phyloP scores from a whole-genome alignment of 805 yeast genomes.

The Cyberlindnera mycetangii region DNA sequence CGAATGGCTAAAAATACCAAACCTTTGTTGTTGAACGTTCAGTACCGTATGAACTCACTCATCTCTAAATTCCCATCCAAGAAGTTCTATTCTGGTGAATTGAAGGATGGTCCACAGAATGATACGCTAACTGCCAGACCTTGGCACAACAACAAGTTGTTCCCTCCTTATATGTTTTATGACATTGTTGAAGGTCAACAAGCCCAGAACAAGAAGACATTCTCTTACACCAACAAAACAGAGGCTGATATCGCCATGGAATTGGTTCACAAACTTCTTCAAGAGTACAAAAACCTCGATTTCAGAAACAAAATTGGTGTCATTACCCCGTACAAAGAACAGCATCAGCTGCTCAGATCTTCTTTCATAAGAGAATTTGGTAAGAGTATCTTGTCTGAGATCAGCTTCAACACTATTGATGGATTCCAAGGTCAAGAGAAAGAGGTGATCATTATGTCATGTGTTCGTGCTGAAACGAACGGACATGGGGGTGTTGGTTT shows the following conservation, averaged over 20 bases:
- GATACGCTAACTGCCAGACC: constrained; percentile 52
- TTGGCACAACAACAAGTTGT: constrained; percentile 64
- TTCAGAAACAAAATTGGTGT: constrained; percentile 80
- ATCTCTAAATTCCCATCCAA: constrained; percentile 84
- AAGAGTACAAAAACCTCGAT: constrained; percentile 41
- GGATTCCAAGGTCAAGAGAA: constrained; percentile 99
- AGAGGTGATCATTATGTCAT: constrained; percentile 88
- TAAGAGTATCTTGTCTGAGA: constrained; percentile 51
- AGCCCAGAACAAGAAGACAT: constrained; percentile 56
- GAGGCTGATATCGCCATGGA: constrained; percentile 78
- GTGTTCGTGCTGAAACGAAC: constrained; percentile 83
- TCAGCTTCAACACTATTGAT: constrained; percentile 93
- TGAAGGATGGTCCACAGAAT: constrained; percentile 81
- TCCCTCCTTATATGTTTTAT: constrained; percentile 78
- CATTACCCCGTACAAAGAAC: constrained; percentile 94
- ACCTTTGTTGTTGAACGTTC: constrained; percentile 76
- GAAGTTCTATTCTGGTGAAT: constrained; percentile 71
- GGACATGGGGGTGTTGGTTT: constrained; percentile 73
- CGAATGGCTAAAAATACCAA: constrained; percentile 74
- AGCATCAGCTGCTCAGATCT: constrained; percentile 56
- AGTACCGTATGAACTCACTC: constrained; percentile 96
- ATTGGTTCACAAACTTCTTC: constrained; percentile 52
- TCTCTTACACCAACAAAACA: constrained; percentile 64
- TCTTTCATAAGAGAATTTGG: constrained; percentile 64
- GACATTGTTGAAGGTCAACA: constrained; percentile 66